These are phyloP conservation scores for Pelargonium fulgidum DNA, from an alignment of 441 rosid species.

Conservation along the genomic window DNA sequence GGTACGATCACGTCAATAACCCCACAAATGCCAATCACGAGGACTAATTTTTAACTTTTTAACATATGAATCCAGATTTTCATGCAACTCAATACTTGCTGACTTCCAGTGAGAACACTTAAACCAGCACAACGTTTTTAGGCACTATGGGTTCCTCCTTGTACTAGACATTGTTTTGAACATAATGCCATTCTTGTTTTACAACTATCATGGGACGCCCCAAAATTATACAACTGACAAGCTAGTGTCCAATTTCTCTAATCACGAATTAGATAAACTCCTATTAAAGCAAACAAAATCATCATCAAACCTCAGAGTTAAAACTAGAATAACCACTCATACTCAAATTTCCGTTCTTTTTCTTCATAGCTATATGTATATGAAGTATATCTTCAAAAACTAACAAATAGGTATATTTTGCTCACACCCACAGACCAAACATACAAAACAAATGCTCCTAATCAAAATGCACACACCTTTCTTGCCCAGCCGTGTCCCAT, in stretches of 20 bases:
- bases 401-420: neutral
- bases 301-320: neutral
- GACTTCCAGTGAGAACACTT: neutral
- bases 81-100: neutral
- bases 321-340: neutral
- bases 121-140: neutral
- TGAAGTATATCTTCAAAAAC: neutral
- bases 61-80: no score
- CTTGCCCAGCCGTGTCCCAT: conserved; percentile 27
- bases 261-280: neutral
- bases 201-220: neutral
- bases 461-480: conserved; percentile 14
- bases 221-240: neutral
- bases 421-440: neutral
- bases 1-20: no score
- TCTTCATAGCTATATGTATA: no score
- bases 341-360: neutral
- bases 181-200: neutral
- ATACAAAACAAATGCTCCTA: neutral
- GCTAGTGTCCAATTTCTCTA: neutral
- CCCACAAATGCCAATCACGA: no score
- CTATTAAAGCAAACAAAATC: no score
- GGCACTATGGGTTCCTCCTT: neutral
- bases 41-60: no score
- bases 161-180: neutral